phyloP scores from a whole-genome alignment of 2,329 filamentous ascomycete genomes.

The Cephalotrichum gorgonifer region DNA sequence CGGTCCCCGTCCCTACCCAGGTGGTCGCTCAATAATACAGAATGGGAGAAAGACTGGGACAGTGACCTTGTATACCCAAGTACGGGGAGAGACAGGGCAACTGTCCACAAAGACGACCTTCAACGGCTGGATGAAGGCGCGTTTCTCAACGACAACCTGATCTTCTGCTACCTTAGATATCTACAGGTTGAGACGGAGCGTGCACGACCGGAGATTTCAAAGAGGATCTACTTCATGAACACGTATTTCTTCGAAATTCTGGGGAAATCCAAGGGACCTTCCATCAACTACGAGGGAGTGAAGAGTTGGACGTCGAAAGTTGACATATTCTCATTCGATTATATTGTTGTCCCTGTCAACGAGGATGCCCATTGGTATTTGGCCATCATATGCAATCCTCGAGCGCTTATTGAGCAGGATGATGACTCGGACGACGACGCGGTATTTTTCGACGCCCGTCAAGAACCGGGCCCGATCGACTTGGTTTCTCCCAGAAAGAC shows the following conservation, averaged over 20 bases:
- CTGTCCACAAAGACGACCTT: slow-evolving; percentile 64
- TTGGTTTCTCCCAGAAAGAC: neutral
- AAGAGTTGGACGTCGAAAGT: slow-evolving; percentile 79
- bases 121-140: slow-evolving; percentile 70
- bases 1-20: neutral
- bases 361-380: slow-evolving; percentile 86
- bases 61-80: slow-evolving; percentile 52
- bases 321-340: slow-evolving; percentile 78
- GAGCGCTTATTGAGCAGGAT: slow-evolving; percentile 38
- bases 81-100: slow-evolving; percentile 48
- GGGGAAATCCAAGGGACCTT: slow-evolving; percentile 38
- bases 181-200: slow-evolving; percentile 51
- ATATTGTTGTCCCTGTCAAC: slow-evolving; percentile 86
- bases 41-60: slow-evolving; percentile 43
- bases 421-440: slow-evolving; percentile 6
- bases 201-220: slow-evolving; percentile 41
- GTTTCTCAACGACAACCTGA: slow-evolving; percentile 86
- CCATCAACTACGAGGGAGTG: slow-evolving; percentile 76
- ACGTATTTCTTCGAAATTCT: slow-evolving; percentile 83
- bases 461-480: neutral
- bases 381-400: slow-evolving; percentile 86
- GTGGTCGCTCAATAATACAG: slow-evolving; percentile 41
- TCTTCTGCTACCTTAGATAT: slow-evolving; percentile 76
- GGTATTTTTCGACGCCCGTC: neutral
- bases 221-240: slow-evolving; percentile 78